Evolutionary conservation across 805 yeast species (phyloP).

Genomic region (Suhomyces prunicola): DNA sequence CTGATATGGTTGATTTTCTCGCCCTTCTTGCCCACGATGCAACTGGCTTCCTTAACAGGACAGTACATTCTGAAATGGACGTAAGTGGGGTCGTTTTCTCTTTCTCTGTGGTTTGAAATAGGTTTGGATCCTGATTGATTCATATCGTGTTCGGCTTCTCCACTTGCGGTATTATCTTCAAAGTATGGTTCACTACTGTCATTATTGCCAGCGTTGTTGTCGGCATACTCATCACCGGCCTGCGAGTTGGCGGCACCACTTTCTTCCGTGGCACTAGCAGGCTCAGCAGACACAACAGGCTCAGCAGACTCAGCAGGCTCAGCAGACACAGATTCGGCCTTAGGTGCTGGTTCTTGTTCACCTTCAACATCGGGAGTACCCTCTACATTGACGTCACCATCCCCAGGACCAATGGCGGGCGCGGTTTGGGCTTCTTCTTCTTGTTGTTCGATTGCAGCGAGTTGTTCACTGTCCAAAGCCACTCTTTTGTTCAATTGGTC

Average conservation of each 20-base stretch:
- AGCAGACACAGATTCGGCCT: background rate
- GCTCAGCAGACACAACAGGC: background rate
- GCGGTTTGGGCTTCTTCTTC: conserved; percentile 44
- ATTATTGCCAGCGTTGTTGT: background rate
- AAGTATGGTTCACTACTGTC: background rate
- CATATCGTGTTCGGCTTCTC: background rate
- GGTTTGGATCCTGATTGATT: conserved; percentile 23
- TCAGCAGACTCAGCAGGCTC: no score
- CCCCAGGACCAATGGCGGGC: conserved; percentile 22
- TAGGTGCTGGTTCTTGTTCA: background rate
- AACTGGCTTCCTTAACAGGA: conserved; percentile 69
- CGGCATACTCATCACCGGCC: background rate
- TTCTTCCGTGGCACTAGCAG: background rate
- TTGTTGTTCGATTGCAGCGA: conserved; percentile 40
- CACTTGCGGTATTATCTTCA: background rate
- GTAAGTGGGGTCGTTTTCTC: conserved; percentile 54
- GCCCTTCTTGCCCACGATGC: conserved; percentile 79
- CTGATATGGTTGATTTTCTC: conserved; percentile 64
- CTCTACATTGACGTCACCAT: conserved; percentile 2
- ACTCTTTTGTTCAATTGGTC: conserved; percentile 61
- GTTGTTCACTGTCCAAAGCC: conserved; percentile 63
- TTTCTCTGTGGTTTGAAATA: conserved; percentile 38
- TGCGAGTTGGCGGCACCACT: background rate
- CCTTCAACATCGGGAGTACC: background rate
- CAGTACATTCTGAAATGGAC: conserved; percentile 73